Evolutionary conservation across 805 yeast genomes (phyloP).

Genomic region (Saturnispora dispora): DNA sequence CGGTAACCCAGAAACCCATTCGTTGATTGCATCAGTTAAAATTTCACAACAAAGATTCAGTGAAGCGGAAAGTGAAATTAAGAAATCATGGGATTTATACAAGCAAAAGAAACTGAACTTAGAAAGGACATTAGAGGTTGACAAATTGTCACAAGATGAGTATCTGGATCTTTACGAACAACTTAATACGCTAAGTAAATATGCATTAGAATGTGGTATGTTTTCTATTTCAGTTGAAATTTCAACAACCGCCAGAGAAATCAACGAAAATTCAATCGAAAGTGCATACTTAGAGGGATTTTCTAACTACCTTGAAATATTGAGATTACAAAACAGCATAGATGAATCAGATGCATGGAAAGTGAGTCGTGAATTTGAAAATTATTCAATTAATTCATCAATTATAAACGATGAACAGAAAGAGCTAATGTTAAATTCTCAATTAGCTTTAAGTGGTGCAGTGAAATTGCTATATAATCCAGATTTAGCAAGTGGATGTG

Average conservation of each 20-base stretch:
- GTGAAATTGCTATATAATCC: slow-evolving; percentile 27
- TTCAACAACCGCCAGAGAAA: slow-evolving; percentile 56
- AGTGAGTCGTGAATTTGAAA: slow-evolving; percentile 34
- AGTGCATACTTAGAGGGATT: slow-evolving; percentile 77
- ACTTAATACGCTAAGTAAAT: slow-evolving; percentile 60
- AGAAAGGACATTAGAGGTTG: slow-evolving; percentile 29
- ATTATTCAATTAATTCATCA: slow-evolving; percentile 22
- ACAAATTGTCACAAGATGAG: slow-evolving; percentile 29
- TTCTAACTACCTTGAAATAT: slow-evolving; percentile 47
- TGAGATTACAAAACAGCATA: slow-evolving; percentile 24
- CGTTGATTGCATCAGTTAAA: slow-evolving; percentile 74
- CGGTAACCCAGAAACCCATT: slow-evolving; percentile 71
- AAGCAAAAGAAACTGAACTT: slow-evolving; percentile 39
- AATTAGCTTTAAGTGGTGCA: slow-evolving; percentile 32
- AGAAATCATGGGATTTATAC: slow-evolving; percentile 65
- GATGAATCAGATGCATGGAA: slow-evolving; percentile 12
- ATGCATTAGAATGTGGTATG: slow-evolving; percentile 66
- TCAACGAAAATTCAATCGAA: slow-evolving; percentile 81
- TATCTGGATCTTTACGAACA: slow-evolving; percentile 66
- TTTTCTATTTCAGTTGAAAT: slow-evolving; percentile 61
- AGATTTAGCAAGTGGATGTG: slow-evolving; percentile 34
- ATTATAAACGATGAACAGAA: slow-evolving; percentile 12
- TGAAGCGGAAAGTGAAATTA: slow-evolving; percentile 66
- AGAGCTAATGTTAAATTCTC: slow-evolving; percentile 31
- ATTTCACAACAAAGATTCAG: slow-evolving; percentile 72